A percentile compares a stretch with the other conserved stretches of the same genome.
Conservation (phyloP, 176 grass and related monocot species). For the Lolium multiflorum region DNA sequence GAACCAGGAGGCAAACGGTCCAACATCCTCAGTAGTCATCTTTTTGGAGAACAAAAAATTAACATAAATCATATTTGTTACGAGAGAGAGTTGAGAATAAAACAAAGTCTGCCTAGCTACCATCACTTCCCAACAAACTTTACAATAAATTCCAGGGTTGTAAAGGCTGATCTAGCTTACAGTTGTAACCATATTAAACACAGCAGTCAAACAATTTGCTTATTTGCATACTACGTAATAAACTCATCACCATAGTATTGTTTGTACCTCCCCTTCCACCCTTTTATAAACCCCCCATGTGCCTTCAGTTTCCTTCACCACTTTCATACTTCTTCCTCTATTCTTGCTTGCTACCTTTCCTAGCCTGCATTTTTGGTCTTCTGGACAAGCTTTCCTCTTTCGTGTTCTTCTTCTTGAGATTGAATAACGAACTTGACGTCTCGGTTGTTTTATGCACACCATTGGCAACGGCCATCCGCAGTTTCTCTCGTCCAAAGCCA, state of each 20-base stretch:
- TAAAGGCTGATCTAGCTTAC: neutral
- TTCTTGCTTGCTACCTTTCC: neutral
- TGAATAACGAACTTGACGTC: neutral
- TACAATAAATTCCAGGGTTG: no score
- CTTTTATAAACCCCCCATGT: constrained; percentile 35
- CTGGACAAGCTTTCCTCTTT: neutral
- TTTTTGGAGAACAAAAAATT: no score
- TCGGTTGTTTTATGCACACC: constrained; percentile 41
- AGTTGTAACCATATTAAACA: neutral
- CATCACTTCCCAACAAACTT: no score
- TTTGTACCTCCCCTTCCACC: neutral
- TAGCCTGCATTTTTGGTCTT: neutral
- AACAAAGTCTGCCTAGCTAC: no score
- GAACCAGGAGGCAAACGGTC: no score
- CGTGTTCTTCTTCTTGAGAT: neutral
- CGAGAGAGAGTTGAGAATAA: no score
- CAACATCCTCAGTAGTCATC: no score
- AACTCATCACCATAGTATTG: neutral
- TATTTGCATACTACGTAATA: neutral
- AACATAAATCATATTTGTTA: no score
- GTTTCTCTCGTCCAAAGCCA: constrained; percentile 2
- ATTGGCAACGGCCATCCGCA: neutral
- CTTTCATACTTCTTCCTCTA: neutral
- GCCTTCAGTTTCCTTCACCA: constrained; percentile 4
- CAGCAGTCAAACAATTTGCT: no score